Conservation (phyloP, 306 rosid genomes). For the Casuarina equisetifolia region DNA sequence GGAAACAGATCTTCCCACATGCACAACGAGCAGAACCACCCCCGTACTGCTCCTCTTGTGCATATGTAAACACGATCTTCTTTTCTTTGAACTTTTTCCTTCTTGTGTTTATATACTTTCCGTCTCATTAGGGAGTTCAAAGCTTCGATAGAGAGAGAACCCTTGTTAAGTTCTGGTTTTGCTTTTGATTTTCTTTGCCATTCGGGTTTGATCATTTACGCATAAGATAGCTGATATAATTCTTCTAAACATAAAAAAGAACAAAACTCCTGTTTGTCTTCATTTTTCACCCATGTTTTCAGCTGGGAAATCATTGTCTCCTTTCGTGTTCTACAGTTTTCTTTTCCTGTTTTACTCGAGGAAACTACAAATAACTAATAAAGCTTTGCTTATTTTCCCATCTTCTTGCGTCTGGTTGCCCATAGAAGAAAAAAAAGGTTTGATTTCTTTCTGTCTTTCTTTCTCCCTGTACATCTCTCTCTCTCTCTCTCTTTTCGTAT, state of each 20-base stretch:
- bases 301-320: neutral
- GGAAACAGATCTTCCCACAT: slow-evolving; percentile 49
- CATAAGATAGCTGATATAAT: no score
- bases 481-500: neutral
- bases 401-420: neutral
- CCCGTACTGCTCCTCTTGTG: slow-evolving; percentile 20
- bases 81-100: neutral
- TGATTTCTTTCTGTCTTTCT: neutral
- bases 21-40: slow-evolving; percentile 24
- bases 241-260: neutral
- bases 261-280: neutral
- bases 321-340: neutral
- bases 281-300: neutral
- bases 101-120: neutral
- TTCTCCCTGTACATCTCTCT: neutral
- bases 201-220: neutral
- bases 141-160: neutral
- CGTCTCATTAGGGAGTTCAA: neutral
- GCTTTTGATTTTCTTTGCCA: neutral
- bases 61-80: slow-evolving; percentile 33
- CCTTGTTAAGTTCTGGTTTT: neutral
- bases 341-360: neutral
- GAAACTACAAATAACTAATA: no score
- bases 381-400: neutral
- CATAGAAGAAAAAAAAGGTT: neutral